A percentile compares a stretch with the other conserved stretches of the same genome.
These are phyloP conservation scores for Hexamita inflata DNA, from an alignment of 208 protist genomes.

Conservation along the genomic window DNA sequence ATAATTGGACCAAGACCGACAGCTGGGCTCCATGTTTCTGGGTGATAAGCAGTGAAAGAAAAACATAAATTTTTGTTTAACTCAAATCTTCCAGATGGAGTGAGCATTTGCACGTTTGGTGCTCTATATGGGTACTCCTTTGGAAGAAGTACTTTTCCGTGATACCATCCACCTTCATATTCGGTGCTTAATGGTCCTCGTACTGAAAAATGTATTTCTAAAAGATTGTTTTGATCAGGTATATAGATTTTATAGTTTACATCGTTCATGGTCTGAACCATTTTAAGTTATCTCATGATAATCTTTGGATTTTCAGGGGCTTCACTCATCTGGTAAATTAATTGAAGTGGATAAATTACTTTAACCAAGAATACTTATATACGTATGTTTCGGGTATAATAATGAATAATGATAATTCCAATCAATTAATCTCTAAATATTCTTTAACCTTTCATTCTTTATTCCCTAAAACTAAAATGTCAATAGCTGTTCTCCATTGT, in stretches of 20 bases:
- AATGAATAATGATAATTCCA: too few species aligned
- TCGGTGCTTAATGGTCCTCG: slow-evolving; percentile 43
- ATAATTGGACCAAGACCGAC: not conserved
- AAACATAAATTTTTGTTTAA: slow-evolving; percentile 49
- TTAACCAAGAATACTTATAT: too few species aligned
- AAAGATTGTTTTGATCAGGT: slow-evolving; percentile 40
- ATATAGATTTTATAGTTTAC: not conserved
- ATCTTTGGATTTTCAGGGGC: slow-evolving; percentile 1
- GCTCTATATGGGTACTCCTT: slow-evolving; percentile 49
- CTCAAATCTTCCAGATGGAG: slow-evolving; percentile 50
- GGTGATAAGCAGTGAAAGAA: slow-evolving; percentile 47
- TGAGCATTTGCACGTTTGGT: slow-evolving; percentile 52
- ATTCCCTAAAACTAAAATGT: too few species aligned
- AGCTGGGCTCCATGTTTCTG: slow-evolving; percentile 41
- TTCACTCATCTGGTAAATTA: too few species aligned
- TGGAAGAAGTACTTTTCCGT: slow-evolving; percentile 49
- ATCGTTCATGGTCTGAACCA: not conserved
- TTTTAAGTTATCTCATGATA: not conserved
- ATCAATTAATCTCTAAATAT: too few species aligned
- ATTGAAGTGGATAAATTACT: too few species aligned
- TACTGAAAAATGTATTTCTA: slow-evolving; percentile 55
- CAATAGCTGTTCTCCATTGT: too few species aligned
- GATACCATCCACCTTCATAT: slow-evolving; percentile 52
- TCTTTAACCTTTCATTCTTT: too few species aligned
- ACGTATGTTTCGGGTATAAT: too few species aligned